phyloP scores from a whole-genome alignment of 495 filamentous ascomycete species.

The Tuber aestivum region DNA sequence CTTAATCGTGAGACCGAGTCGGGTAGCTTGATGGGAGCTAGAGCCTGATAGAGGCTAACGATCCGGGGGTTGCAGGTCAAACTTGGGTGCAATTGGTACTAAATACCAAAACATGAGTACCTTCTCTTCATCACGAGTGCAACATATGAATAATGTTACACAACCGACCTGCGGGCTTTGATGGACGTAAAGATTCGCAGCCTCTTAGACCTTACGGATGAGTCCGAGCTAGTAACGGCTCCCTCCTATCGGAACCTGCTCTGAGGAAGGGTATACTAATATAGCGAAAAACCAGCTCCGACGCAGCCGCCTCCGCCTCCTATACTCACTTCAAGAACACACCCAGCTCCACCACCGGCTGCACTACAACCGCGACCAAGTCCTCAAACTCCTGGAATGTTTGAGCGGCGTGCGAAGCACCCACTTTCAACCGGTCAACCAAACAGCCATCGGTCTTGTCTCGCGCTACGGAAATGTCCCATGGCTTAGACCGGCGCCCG shows the following conservation, averaged over 20 bases:
- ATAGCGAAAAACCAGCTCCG: constrained; percentile 50
- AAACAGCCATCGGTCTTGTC: constrained; percentile 79
- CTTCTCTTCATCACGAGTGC: constrained; percentile 84
- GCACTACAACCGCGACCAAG: constrained; percentile 86
- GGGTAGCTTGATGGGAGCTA: not conserved
- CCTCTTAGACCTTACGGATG: constrained; percentile 82
- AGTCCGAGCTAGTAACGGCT: constrained; percentile 52
- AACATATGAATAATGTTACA: constrained; percentile 97
- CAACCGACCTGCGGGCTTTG: constrained; percentile 88
- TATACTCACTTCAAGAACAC: constrained; percentile 82
- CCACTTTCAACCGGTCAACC: constrained; percentile 87
- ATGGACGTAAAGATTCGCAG: constrained; percentile 94
- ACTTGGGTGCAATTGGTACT: no score
- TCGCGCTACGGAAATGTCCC: constrained; percentile 72
- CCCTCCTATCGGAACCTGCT: not conserved
- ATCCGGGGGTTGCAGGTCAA: constrained; percentile 49
- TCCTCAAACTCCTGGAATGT: constrained; percentile 65
- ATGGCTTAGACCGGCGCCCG: constrained; percentile 60
- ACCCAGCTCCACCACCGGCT: constrained; percentile 80
- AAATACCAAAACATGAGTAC: constrained; percentile 91
- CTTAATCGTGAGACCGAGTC: constrained; percentile 79
- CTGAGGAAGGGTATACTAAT: not conserved
- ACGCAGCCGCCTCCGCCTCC: constrained; percentile 94
- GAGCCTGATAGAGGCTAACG: constrained; percentile 34
- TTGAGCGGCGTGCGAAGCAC: constrained; percentile 57